These are phyloP conservation scores for Collybiopsis luxurians DNA, from an alignment of 768 basidiomycete species.

Conservation along the genomic window DNA sequence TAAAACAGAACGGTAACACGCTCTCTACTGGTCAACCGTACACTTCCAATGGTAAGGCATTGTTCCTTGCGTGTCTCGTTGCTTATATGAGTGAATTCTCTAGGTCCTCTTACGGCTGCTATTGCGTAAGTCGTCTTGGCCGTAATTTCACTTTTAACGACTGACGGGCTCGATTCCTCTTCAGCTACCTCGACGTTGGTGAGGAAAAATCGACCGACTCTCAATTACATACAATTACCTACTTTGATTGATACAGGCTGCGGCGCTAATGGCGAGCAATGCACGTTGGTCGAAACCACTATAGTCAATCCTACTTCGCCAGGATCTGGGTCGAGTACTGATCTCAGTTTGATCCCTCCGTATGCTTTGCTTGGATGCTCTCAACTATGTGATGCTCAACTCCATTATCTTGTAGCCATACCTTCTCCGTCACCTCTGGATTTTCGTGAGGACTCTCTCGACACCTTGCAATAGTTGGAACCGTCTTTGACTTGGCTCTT, in stretches of 20 bases:
- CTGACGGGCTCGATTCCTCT: not conserved
- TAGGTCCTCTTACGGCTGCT: conserved; percentile 22
- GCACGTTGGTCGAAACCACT: conserved; percentile 31
- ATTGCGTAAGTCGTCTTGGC: conserved; percentile 24
- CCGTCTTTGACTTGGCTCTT: no score
- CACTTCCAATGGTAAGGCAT: conserved; percentile 21
- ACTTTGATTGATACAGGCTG: conserved; percentile 21
- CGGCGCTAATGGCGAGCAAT: conserved; percentile 33
- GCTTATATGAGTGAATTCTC: not conserved
- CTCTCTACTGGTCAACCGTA: conserved; percentile 26
- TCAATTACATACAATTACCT: not conserved
- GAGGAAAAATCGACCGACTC: not conserved
- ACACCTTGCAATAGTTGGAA: no score
- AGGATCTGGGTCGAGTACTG: conserved; percentile 32
- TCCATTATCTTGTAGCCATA: conserved; percentile 20
- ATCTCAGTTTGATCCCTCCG: conserved; percentile 32
- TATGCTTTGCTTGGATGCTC: conserved; percentile 11
- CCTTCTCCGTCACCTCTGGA: conserved; percentile 32
- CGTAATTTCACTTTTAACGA: not conserved
- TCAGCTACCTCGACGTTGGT: conserved; percentile 10
- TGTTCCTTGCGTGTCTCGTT: not conserved
- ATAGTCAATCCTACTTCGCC: conserved; percentile 29
- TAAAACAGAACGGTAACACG: conserved; percentile 17
- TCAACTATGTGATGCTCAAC: not conserved
- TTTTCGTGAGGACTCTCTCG: conserved; percentile 23